Evolutionary conservation across 2,329 filamentous ascomycete genomes (phyloP).

Genomic region (Zasmidium citrigriseum): DNA sequence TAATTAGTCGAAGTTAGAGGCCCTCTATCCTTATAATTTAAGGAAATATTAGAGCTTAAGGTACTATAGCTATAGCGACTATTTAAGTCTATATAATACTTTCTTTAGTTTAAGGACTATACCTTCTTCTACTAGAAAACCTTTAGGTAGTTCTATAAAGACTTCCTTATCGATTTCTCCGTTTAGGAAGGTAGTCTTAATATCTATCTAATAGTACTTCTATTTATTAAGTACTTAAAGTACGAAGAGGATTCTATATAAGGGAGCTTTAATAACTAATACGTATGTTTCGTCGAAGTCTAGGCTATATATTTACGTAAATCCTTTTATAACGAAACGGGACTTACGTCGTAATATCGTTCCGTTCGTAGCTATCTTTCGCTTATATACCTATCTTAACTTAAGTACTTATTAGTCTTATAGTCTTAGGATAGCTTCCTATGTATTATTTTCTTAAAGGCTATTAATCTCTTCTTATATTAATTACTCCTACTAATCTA

Average conservation of each 20-base stretch:
- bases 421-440: conserved; percentile 3
- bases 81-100: conserved; percentile 10
- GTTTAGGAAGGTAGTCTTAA: conserved; percentile 12
- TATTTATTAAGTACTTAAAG: conserved; percentile 2
- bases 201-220: conserved; percentile 11
- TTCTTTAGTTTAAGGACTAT: conserved; percentile 6
- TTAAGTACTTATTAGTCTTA: conserved; percentile 3
- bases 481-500: conserved; percentile 5
- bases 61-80: conserved; percentile 13
- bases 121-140: conserved; percentile 1
- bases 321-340: conserved; percentile 10
- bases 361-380: conserved; percentile 6
- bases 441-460: conserved; percentile 10
- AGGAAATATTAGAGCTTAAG: background rate
- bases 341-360: conserved; percentile 5
- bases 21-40: background rate
- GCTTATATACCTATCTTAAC: conserved; percentile 10
- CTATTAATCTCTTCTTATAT: conserved; percentile 8
- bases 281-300: conserved; percentile 11
- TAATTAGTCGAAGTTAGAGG: background rate
- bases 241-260: conserved; percentile 7
- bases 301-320: conserved; percentile 9
- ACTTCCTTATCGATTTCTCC: conserved; percentile 10
- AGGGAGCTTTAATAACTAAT: conserved; percentile 8
- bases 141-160: conserved; percentile 11